These are phyloP conservation scores for Chondrus crispus DNA, from an alignment of 23 red algal species.

Conservation along the genomic window DNA sequence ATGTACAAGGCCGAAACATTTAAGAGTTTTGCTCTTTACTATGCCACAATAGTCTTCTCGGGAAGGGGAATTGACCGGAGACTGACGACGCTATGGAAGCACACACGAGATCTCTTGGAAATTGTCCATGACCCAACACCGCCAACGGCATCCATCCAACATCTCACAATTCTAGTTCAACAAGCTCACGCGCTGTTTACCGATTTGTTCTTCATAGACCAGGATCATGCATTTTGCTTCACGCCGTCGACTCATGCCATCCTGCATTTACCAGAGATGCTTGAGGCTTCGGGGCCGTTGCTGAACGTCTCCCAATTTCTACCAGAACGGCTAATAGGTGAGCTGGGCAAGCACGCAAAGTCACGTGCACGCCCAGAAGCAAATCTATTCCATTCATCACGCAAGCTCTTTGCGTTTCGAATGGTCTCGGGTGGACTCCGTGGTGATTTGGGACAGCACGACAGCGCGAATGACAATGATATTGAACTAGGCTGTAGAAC, in stretches of 20 bases:
- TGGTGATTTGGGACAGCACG: no score
- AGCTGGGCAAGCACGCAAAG: not conserved
- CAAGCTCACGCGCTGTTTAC: not conserved
- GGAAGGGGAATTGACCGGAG: not conserved
- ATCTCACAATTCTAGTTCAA: not conserved
- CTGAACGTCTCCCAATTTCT: not conserved
- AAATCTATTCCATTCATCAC: constrained; percentile 6
- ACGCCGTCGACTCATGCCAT: not conserved
- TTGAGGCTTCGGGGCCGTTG: not conserved
- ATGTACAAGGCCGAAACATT: not conserved
- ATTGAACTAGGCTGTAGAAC: no score
- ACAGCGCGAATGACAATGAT: no score
- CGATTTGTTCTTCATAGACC: not conserved
- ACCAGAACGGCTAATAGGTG: not conserved
- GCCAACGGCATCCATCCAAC: not conserved
- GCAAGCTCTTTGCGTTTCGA: not conserved
- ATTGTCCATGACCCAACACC: not conserved
- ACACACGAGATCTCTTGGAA: not conserved
- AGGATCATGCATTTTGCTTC: not conserved
- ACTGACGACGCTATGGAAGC: not conserved
- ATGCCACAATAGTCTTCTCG: not conserved
- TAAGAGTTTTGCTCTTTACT: not conserved
- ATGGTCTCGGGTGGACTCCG: not conserved
- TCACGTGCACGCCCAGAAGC: not conserved
- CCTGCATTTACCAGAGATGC: not conserved